Evolutionary conservation across 2,329 filamentous ascomycete genomes (phyloP).

Genomic region (Phoma sp.): DNA sequence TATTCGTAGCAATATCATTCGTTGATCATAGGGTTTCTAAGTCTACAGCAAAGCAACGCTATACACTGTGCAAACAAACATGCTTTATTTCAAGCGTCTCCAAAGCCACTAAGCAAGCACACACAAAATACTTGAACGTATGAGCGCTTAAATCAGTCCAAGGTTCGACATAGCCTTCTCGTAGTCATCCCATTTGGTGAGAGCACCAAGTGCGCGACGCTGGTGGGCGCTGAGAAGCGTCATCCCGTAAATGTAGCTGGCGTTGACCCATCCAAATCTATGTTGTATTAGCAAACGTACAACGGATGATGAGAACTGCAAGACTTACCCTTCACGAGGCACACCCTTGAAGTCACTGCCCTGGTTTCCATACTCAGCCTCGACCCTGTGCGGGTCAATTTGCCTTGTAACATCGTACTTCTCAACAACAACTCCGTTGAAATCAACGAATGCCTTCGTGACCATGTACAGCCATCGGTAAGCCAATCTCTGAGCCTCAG

Average conservation of each 20-base stretch:
- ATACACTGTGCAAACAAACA: conserved; percentile 4
- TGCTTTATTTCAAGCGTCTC: background rate
- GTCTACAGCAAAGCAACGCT: conserved; percentile 9
- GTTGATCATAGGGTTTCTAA: conserved; percentile 7
- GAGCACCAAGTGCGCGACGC: conserved; percentile 83
- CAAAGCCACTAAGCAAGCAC: conserved; percentile 1
- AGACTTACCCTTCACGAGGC: conserved; percentile 88
- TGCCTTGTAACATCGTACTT: conserved; percentile 97
- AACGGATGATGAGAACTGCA: background rate
- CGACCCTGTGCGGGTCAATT: conserved; percentile 89
- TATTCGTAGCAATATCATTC: conserved; percentile 11
- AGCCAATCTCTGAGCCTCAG: conserved; percentile 85
- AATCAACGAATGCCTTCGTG: conserved; percentile 97
- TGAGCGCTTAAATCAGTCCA: conserved; percentile 29
- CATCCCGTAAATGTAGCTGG: conserved; percentile 93
- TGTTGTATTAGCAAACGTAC: conserved; percentile 30
- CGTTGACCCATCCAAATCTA: conserved; percentile 98
- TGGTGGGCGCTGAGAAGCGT: conserved; percentile 89
- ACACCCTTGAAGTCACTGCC: conserved; percentile 95
- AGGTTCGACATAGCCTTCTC: conserved; percentile 66
- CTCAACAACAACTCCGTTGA: conserved; percentile 97
- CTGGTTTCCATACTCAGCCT: conserved; percentile 98
- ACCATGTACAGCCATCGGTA: conserved; percentile 99
- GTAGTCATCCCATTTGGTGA: conserved; percentile 87
- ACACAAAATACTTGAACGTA: background rate